Evolutionary conservation across 1,284 basidiomycete genomes (phyloP).

Genomic region (Sporisorium iseilematis-ciliati): DNA sequence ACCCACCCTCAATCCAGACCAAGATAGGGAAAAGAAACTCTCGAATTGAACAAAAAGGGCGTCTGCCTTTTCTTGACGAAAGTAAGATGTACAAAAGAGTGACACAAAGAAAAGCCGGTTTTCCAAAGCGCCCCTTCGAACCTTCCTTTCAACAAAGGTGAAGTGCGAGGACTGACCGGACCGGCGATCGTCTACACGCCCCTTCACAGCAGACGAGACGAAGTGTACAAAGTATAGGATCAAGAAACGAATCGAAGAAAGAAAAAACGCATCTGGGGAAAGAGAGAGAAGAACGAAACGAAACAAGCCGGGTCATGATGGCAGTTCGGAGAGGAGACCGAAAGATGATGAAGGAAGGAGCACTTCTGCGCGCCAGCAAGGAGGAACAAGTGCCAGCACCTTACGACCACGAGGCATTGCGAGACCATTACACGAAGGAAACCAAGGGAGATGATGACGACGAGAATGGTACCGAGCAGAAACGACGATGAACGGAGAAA

Average conservation of each 20-base stretch:
- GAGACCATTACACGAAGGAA: conserved; percentile 1
- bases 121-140: conserved; percentile 30
- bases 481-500: background rate
- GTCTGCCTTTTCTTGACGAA: conserved; percentile 18
- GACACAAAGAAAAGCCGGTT: conserved; percentile 31
- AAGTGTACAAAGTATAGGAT: background rate
- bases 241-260: background rate
- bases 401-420: conserved; percentile 25
- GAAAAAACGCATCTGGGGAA: background rate
- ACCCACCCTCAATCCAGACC: background rate
- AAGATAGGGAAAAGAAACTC: background rate
- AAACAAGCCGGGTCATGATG: conserved; percentile 21
- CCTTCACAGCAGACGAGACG: conserved; percentile 30
- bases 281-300: background rate
- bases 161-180: conserved; percentile 39
- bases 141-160: conserved; percentile 8
- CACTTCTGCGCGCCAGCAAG: conserved; percentile 24
- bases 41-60: conserved; percentile 5
- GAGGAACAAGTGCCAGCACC: conserved; percentile 29
- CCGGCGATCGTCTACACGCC: conserved; percentile 47
- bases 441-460: conserved; percentile 11
- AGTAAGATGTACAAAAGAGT: conserved; percentile 24
- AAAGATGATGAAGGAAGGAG: background rate
- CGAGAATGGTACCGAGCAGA: conserved; percentile 12
- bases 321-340: background rate